A percentile compares a stretch with the other conserved stretches of the same genome.
Conservation (phyloP, 176 grass and related monocot genomes). For the Chrysopogon serrulatus region DNA sequence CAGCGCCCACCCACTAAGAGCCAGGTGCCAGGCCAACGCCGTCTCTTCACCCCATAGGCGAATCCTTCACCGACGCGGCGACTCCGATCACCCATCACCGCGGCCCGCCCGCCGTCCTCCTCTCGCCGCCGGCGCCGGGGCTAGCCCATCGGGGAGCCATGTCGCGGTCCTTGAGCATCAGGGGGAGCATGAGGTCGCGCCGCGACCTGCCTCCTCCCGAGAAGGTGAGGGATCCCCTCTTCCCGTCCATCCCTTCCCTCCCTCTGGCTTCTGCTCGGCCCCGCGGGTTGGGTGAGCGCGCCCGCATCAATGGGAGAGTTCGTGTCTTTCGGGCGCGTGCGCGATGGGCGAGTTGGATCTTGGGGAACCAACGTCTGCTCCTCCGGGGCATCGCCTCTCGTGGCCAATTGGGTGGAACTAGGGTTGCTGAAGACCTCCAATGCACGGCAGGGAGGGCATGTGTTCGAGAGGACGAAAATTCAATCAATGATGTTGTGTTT, state of each 20-base stretch:
- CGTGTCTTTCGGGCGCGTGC: neutral
- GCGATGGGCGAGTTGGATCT: conserved; percentile 13
- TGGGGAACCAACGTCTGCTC: neutral
- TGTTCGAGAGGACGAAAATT: neutral
- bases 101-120: neutral
- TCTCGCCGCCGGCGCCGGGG: neutral
- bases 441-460: neutral
- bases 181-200: conserved; percentile 57
- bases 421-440: conserved; percentile 21
- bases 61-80: conserved; percentile 5
- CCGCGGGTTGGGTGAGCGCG: neutral
- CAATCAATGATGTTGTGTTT: neutral
- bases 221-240: conserved; percentile 42
- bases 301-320: neutral
- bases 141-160: conserved; percentile 35
- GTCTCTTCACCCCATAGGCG: neutral
- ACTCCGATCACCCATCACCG: conserved; percentile 21
- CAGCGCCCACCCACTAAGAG: neutral
- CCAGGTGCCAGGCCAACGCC: neutral
- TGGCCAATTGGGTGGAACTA: conserved; percentile 24
- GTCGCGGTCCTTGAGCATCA: conserved; percentile 69
- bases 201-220: conserved; percentile 75
- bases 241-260: neutral
- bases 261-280: neutral
- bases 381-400: neutral